Base-by-base conservation (phyloP, 75 land plant species). In the Pinus albicaulis region DNA sequence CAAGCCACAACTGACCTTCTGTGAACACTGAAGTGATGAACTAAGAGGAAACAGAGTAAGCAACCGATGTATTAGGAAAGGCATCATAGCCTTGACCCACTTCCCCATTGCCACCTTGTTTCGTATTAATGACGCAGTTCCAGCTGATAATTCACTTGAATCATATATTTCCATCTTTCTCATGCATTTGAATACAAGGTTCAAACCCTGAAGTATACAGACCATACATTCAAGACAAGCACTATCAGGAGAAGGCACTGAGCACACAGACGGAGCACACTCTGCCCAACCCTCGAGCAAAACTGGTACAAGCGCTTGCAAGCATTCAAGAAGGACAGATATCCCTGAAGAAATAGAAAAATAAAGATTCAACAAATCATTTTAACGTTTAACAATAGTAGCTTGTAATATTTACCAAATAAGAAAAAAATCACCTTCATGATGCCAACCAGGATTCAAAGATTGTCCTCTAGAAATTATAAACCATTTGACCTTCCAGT, bases 241-340 rank as follows among this genome's bases (percentile, higher is more conserved):
- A 26, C 56, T 44, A 75, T 83, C 85, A 69, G 85, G 84, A 44
- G 60, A 44, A n/a, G 85, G 84, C 24, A 72, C 69, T 34, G 74
- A 71, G 52, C 83, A 83, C 23, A 83, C 85, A 3, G 76, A 64
- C 2, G 85, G 79, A 52, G 85, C 56, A 66, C 78, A 76, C 69
- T 81, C 84, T 71, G 85, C 78, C 85, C 85, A 83, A 34, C 79
- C 82, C 24, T 83, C 80, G 56, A 83, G 48, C 36, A 83, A 74
- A 26, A 81, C 84, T 58, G 82, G 78, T 56, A 76, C 79, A 36
- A 82, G 83, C 19, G 83, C 52, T 68, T 68, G 71, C 71, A 68
- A 68, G 71, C 52, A 36, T 38, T 68, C 52, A 41, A 38, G 14
- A 38, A 68, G 66, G 38, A 13, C 71, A 68, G 52, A 68, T 36